Percentiles rank a stretch among this genome's conserved stretches.
These are phyloP conservation scores for Larix kaempferi DNA, from an alignment of 75 land plant species.

Conservation along the genomic window DNA sequence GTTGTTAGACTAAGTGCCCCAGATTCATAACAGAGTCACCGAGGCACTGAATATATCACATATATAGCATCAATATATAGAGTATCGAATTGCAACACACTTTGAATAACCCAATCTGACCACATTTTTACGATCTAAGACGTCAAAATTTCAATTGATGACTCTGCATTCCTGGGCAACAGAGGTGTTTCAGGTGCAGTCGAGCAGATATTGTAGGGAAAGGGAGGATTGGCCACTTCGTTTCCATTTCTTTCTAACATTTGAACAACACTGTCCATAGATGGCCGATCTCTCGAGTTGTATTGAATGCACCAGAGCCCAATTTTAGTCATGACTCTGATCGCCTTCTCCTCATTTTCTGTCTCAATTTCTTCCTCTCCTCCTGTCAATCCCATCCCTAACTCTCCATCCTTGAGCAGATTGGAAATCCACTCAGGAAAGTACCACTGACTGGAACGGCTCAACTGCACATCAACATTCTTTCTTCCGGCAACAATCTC, in stretches of 20 bases:
- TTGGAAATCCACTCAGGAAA: neutral
- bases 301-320: neutral
- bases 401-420: neutral
- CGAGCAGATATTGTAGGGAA: neutral
- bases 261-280: neutral
- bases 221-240: neutral
- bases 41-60: too few species aligned
- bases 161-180: neutral
- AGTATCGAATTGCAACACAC: too few species aligned
- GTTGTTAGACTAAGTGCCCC: too few species aligned
- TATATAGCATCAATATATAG: too few species aligned
- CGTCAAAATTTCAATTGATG: too few species aligned
- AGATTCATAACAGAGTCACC: too few species aligned
- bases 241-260: constrained; percentile 4
- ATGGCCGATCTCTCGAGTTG: neutral
- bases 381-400: neutral
- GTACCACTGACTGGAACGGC: neutral
- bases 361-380: neutral
- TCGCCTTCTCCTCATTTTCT: neutral
- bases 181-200: neutral
- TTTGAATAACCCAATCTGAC: too few species aligned
- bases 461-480: neutral
- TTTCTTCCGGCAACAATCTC: neutral
- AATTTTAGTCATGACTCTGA: neutral
- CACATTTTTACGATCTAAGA: too few species aligned